Evolutionary conservation across 495 filamentous ascomycete genomes (phyloP), one percentile per base, ranked within the genome.

Genomic region (Penicillium silybi): DNA sequence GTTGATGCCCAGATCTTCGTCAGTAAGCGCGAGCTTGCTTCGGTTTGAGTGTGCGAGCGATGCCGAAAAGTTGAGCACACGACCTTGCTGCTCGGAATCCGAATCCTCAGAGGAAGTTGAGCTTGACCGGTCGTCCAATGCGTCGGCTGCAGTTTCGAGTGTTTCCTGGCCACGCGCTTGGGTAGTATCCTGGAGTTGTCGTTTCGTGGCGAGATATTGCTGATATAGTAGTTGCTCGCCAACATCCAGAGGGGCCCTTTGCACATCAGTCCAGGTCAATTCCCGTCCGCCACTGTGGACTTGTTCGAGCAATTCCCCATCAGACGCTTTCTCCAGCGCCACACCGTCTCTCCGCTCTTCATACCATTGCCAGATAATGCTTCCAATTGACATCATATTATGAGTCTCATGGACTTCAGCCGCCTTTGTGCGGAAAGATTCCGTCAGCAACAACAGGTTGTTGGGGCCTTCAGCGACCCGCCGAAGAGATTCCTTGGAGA

Each of bases 1-100:
- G 60, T 92, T 96, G 53, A 97, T 82, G 6, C 93, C 93, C 0
- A 97, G 72, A 51, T 96, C 93, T 58, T 88, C 87, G 54, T 96
- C 89, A 32, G 78, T 89, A 8, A 92, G 72, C 0, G 85, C 88
- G 15, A 90, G 80, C 65, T 95, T 95, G 52, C 88, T 87, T 49
- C 90, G 79, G 59, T 84, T 86, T 20, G 87, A 83, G 67, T 93
- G 85, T 38, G 85, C 86, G 49, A 96, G 72, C 6, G 88, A 87
- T 2, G 89, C 84, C 1, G 90, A 89, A 15, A 90, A 84, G 55
- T 96, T 97, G 19, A 98, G 75, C 13, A 90, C 88, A 62, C 92
- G 89, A 26, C 93, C 93, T 67, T 98, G 93, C 44, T 92, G 85
- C 52, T 96, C 90, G 2, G 84, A 84, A 46, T 96, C 91, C 0